phyloP scores from a whole-genome alignment of 2,329 filamentous ascomycete genomes.

The Camptophora hylomeconis region DNA sequence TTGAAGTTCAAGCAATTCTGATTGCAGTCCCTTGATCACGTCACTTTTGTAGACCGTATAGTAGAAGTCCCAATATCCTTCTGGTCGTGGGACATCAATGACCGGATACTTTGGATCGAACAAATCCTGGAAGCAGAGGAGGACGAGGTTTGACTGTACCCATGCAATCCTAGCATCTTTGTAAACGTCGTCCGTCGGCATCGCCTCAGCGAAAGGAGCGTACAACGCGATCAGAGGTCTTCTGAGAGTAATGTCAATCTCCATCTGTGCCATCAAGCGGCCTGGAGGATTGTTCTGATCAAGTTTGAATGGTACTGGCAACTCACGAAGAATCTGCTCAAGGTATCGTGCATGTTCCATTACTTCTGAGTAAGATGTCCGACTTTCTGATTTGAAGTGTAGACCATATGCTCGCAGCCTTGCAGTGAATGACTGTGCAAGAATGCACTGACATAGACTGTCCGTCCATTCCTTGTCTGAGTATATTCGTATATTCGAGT shows the following conservation, averaged over 20 bases:
- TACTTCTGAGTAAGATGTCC: slow-evolving; percentile 9
- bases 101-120: slow-evolving; percentile 21
- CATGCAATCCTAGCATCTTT: slow-evolving; percentile 15
- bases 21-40: slow-evolving; percentile 9
- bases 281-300: slow-evolving; percentile 12
- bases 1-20: slow-evolving; percentile 14
- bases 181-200: slow-evolving; percentile 9
- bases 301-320: slow-evolving; percentile 14
- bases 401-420: slow-evolving; percentile 12
- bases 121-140: slow-evolving; percentile 21
- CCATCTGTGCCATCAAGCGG: slow-evolving; percentile 17
- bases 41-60: slow-evolving; percentile 14
- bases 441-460: slow-evolving; percentile 14
- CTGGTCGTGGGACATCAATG: slow-evolving; percentile 16
- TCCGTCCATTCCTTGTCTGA: slow-evolving; percentile 16
- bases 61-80: slow-evolving; percentile 17
- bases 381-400: slow-evolving; percentile 6
- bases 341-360: slow-evolving; percentile 12
- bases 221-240: slow-evolving; percentile 22
- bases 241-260: slow-evolving; percentile 20
- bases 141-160: slow-evolving; percentile 19
- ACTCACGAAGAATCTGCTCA: slow-evolving; percentile 13
- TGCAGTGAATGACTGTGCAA: slow-evolving; percentile 13
- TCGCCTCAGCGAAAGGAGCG: slow-evolving; percentile 14
- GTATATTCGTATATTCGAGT: slow-evolving; percentile 6